phyloP scores from a whole-genome alignment of 2,329 filamentous ascomycete species.

The Cytospora chrysosperma region DNA sequence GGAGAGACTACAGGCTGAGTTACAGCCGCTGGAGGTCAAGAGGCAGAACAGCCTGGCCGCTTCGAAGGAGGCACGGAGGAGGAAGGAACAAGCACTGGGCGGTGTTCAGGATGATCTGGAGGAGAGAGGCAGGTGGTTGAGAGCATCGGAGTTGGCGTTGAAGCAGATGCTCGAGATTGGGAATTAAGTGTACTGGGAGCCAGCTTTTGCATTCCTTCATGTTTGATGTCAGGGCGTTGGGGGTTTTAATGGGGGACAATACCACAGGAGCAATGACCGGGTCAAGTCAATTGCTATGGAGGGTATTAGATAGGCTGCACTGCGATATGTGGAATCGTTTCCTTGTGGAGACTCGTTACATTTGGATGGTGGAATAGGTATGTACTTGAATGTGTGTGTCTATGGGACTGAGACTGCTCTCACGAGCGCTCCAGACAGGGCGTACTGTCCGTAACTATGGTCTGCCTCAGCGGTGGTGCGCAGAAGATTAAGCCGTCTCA shows the following conservation, averaged over 20 bases:
- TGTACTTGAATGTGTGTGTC: too few relatives aligned
- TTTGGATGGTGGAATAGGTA: too few relatives aligned
- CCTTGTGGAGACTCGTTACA: not conserved
- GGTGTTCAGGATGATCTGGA: conserved; percentile 73
- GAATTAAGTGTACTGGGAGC: conserved; percentile 29
- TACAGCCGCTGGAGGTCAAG: conserved; percentile 67
- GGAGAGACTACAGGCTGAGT: conserved; percentile 65
- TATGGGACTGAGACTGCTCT: not conserved
- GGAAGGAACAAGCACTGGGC: conserved; percentile 64
- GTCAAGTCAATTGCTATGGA: not conserved
- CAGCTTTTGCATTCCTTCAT: not conserved
- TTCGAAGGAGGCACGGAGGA: conserved; percentile 67
- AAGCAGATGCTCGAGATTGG: conserved; percentile 61
- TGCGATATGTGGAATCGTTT: not conserved
- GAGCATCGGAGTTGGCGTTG: conserved; percentile 64
- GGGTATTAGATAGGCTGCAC: not conserved
- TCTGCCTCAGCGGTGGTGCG: not conserved
- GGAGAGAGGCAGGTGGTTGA: conserved; percentile 72
- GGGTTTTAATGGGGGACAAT: not conserved
- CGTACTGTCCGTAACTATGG: not conserved
- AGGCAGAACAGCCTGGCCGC: conserved; percentile 63
- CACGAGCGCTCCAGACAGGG: not conserved
- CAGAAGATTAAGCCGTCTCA: not conserved
- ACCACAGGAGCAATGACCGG: not conserved
- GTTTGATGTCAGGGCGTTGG: conserved; percentile 12